Base-by-base conservation (phyloP, 2,329 filamentous ascomycete species). In the Sporothrix humicola region DNA sequence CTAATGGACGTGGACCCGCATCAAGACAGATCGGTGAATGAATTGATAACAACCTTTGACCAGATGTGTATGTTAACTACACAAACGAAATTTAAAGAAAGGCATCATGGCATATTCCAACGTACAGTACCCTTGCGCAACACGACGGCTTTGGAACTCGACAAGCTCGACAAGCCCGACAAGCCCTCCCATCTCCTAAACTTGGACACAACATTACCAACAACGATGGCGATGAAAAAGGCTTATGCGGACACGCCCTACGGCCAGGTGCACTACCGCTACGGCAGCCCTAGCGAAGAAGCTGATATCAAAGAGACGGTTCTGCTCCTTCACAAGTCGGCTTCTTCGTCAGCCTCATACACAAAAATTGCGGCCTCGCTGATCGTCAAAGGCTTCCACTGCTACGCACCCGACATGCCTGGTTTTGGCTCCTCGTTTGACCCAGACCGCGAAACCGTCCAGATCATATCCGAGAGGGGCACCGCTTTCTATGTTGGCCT, bases 251-350 rank as follows among this genome's bases (percentile, higher is more conserved):
- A 52, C 17, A 52, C 50, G 50, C 50, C 50, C 17, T 52, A 52
- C 50, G 50, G 50, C 17, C 50, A 52, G 50, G 50, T 52, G 50
- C 50, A 52, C 13, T 52, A 52, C 50, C 50, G 50, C 17, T 52
- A 52, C 50, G 50, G 50, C 50, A n/a, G 13, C 50, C 50, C 50
- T n/a, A 15, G 17, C 13, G 50, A 52, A 15, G 50, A 52, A 2
- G 50, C 50, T 3, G 17, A 52, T n/a, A 52, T 52, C 50, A 52
- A 52, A 2, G 50, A 52, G 17, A 52, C 13, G 12, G 50, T 52
- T 52, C 50, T 52, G 12, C 50, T 52, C 50, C 50, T 52, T 52
- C 50, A 52, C 50, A 52, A 52, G 50, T 52, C 50, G 17, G 50
- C 50, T 12, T 52, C 50, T 15, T 52, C 50, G 12, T 52, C 50